Evolutionary conservation across 305 asterid species (phyloP), one percentile per base, ranked within the genome.

Genomic region (Striga hermonthica): DNA sequence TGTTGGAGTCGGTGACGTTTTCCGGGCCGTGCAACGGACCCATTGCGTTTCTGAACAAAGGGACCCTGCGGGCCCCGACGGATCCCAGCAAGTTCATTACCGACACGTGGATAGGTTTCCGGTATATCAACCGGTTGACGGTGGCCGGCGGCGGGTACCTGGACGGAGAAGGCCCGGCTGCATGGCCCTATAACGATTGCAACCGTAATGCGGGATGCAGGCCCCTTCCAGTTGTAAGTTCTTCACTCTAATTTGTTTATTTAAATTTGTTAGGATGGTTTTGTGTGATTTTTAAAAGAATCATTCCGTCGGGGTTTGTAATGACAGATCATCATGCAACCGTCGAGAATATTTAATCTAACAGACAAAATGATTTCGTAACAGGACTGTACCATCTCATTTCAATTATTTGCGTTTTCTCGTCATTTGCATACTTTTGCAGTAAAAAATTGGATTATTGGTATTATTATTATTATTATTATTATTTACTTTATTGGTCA

Each of bases 151-250:
- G 94, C 10, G 96, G 96, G 0, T 61, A 31, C 67, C 75, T 86
- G 78, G 94, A 88, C 15, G 94, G 94, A 9, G 85, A 82, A 65
- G 94, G 96, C 14, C 65, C 48, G 9, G 54, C 56, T 60, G 96
- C 89, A 13, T 88, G 96, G 96, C 71, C 52, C 9, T 82, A 74
- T 38, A 85, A 86, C 62, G 84, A 85, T 48, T 88, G 96, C 64
- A 31, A 3, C 0, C 72, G 0, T 11, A 84, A 78, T 34, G 67
- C 81, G 1, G 2, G 28, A 0, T 88, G 96, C 80, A 57, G 5
- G 31, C 70, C 76, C 49, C 89, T 88, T 72, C 96, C 91, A 4
- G 79, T 76, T 13, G 95, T 85, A 75, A 75, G 81, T 78, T 45
- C 13, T 78, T 45, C 13, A 14, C 38, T 63, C 55, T 48, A 11